phyloP scores from a whole-genome alignment of 2,329 filamentous ascomycete genomes.

The Ophiostoma angusticollis region DNA sequence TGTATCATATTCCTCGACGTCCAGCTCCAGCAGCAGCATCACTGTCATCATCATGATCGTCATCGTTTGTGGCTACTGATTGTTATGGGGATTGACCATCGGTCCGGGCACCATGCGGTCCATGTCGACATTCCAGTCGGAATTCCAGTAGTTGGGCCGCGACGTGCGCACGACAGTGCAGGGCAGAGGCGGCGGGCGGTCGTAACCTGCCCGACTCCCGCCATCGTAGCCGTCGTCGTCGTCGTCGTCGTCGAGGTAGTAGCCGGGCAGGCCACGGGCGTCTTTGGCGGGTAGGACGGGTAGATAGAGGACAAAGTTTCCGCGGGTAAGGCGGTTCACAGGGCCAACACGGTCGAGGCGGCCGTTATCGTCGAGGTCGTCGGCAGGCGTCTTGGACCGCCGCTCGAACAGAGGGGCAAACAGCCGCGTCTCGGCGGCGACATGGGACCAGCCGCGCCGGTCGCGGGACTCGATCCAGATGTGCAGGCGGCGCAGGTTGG shows the following conservation, averaged over 20 bases:
- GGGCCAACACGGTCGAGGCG: no score
- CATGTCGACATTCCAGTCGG: background rate
- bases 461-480: constrained; percentile 20
- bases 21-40: no score
- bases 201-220: no score
- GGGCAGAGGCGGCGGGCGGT: background rate
- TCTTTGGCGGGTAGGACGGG: background rate
- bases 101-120: background rate
- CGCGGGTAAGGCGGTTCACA: background rate
- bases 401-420: constrained; percentile 14
- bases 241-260: constrained; percentile 1
- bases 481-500: constrained; percentile 15
- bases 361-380: no score
- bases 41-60: no score
- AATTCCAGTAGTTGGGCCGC: constrained; percentile 4
- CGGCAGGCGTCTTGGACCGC: no score
- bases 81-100: no score
- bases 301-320: constrained; percentile 3
- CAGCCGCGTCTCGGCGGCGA: constrained; percentile 19
- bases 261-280: background rate
- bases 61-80: no score
- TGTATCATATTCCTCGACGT: no score
- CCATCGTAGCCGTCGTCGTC: background rate
- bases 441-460: constrained; percentile 19
- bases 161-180: constrained; percentile 4